Base-by-base conservation (phyloP, 1,139 yeast genomes). In the Pichia sp. region DNA sequence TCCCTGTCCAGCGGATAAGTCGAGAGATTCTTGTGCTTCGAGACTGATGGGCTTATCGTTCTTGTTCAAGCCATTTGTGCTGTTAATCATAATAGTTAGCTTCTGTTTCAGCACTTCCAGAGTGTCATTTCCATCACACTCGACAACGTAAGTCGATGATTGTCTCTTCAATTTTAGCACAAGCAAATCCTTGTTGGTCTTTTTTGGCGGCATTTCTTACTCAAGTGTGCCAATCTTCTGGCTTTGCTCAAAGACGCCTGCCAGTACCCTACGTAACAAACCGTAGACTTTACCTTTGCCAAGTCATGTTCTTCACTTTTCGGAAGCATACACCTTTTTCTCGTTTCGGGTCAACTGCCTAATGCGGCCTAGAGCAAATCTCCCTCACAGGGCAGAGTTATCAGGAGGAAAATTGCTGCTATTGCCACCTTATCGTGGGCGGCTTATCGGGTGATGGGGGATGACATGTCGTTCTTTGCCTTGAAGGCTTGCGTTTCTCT, bases 41-140 rank as follows among this genome's bases (percentile, higher is more conserved):
- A 57, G 58, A 49, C 25, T 57, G 50, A 31, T 44, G 2, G 66
- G 64, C 12, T 22, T 41, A 46, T 58, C 60, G n/a, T 57, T 44
- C 4, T 57, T 16, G 34, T 31, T 50, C 28, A 78, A 55, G 0
- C 85, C 85, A 2, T 85, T 84, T 0, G 81, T 69, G 13, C 65
- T 59, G 53, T 74, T 72, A 41, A 82, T 73, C 28, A 75, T 72
- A 2, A 62, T 60, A 2, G 66, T 63, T 34, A 81, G 66, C 23
- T 64, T 58, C 3, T 55, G 53, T 51, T 70, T 71, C 44, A 81
- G 60, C n/a, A 62, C 64, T 4, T 58, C 55, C 7, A 73, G 46
- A 0, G 73, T 68, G 9, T 62, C 58, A 28, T 62, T 59, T 4
- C 67, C 58, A 5, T 70, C 66, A 1, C 76, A 54, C 0, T 76